A percentile compares a stretch with the other conserved stretches of the same genome.
phyloP scores from a whole-genome alignment of 2,329 filamentous ascomycete species.

The Hypoxylon sp. region DNA sequence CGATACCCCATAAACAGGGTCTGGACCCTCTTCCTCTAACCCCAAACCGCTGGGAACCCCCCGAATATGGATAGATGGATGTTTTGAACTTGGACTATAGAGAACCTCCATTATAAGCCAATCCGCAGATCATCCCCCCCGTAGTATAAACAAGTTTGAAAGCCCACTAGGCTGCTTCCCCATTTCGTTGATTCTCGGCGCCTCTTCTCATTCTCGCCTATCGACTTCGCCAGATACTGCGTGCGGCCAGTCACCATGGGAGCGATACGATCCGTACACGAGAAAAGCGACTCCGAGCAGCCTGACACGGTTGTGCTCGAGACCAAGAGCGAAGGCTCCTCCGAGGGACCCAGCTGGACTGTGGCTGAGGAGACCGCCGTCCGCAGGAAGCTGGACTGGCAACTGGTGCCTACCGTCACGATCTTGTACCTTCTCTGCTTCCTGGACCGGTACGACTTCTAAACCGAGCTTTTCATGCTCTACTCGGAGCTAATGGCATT shows the following conservation, averaged over 20 bases:
- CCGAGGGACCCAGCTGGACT: conserved; percentile 61
- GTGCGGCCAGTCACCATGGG: conserved; percentile 44
- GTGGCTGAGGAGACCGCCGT: conserved; percentile 64
- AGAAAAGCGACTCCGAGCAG: conserved; percentile 47
- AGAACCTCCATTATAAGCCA: conserved; percentile 10
- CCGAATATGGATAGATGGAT: conserved; percentile 24
- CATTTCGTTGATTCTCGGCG: conserved; percentile 20
- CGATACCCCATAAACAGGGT: conserved; percentile 40
- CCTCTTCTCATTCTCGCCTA: conserved; percentile 14
- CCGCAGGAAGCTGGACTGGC: conserved; percentile 67
- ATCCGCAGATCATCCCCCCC: conserved; percentile 21
- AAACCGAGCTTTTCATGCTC: background rate
- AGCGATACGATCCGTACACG: conserved; percentile 43
- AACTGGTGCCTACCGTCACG: conserved; percentile 67
- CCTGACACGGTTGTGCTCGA: conserved; percentile 48
- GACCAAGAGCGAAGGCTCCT: conserved; percentile 50
- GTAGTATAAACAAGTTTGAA: conserved; percentile 30
- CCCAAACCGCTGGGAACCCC: conserved; percentile 34
- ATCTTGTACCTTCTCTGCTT: conserved; percentile 69
- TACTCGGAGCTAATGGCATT: conserved; percentile 44
- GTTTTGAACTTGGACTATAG: conserved; percentile 13
- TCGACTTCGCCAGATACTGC: conserved; percentile 27
- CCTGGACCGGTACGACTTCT: conserved; percentile 55
- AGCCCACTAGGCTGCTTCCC: conserved; percentile 12
- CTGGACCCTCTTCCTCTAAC: conserved; percentile 37